Conservation (phyloP, 345 rosid genomes). For the Erucastrum elatum region DNA sequence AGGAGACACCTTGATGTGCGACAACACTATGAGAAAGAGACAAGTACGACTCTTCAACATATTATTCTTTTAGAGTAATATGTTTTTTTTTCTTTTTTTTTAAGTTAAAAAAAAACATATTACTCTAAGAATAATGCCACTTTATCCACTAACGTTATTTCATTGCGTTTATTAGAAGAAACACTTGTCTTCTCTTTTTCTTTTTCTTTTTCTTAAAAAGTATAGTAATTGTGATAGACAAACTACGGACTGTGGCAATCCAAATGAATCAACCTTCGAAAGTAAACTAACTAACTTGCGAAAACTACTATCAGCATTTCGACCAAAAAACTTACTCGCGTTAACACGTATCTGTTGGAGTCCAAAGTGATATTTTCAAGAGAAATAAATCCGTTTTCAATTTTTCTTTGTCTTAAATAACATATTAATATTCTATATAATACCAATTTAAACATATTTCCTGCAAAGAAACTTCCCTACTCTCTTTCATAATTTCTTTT, state of each 20-base stretch:
- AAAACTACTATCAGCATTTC: not conserved
- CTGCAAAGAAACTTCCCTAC: not conserved
- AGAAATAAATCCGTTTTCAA: not conserved
- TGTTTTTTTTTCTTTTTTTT: too few species aligned
- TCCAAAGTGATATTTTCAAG: not conserved
- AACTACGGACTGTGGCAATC: not conserved
- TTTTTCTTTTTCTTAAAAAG: not conserved
- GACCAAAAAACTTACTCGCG: not conserved
- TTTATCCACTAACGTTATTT: conserved; percentile 36
- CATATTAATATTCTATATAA: not conserved
- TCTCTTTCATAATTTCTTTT: not conserved
- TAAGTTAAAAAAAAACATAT: not conserved
- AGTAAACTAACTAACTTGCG: not conserved
- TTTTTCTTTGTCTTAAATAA: not conserved
- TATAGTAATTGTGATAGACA: not conserved
- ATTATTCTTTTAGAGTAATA: not conserved
- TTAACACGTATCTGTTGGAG: not conserved
- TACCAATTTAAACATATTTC: not conserved
- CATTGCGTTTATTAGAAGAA: conserved; percentile 5
- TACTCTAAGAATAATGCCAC: conserved; percentile 35
- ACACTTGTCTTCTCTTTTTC: not conserved
- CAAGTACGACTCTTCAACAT: conserved; percentile 33
- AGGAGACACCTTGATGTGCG: conserved; percentile 41
- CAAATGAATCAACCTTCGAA: not conserved
- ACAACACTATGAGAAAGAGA: conserved; percentile 37